Base-by-base conservation (phyloP, 495 filamentous ascomycete species). In the Aspergillus sclerotiicarbonarius region DNA sequence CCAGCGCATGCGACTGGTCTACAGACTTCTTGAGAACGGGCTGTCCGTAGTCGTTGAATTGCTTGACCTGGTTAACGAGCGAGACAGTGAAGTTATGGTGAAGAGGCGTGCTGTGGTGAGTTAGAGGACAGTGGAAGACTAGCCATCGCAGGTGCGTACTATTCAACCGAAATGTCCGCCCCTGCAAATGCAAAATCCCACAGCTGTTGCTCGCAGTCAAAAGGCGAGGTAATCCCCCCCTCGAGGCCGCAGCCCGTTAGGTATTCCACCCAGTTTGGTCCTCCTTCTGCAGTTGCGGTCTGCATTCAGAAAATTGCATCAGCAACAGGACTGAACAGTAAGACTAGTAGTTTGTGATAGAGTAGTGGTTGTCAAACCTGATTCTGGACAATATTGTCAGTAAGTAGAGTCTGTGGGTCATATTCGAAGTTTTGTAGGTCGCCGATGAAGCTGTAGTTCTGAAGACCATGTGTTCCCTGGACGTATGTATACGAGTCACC, bases 141-240 rank as follows among this genome's bases (percentile, higher is more conserved):
- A 43, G 13, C 12, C 51, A 18, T 19, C 13, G 35, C 20, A 13
- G 9, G 7, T 48, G 48, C 70, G 44, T 63, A 74, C 70, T 71
- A 75, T 39, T 66, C 64, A 10, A 67, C 69, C 10, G 69, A 75
- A 47, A 82, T 73, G 56, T 82, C 80, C 18, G 79, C 70, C 0
- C 81, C 80, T 20, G 75, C 80, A 58, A 82, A 84, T 4, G 81
- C 79, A 65, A 82, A 84, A 52, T 84, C 76, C 79, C 79, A 84
- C 8, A 82, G 72, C 51, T 82, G 75, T 35, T 61, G 72, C 30
- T 66, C 53, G 63, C 80, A 79, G 29, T 51, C 65, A 19, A 56
- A 53, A 3, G 77, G 79, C 7, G 69, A 69, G 29, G 66, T 74
- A 0, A 75, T 50, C 8, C 72, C 75, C 19, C 75, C 59, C 30